A percentile compares a stretch with the other conserved stretches of the same genome.
Evolutionary conservation across 1,284 basidiomycete species (phyloP).

Genomic region (Dichomitus squalens): DNA sequence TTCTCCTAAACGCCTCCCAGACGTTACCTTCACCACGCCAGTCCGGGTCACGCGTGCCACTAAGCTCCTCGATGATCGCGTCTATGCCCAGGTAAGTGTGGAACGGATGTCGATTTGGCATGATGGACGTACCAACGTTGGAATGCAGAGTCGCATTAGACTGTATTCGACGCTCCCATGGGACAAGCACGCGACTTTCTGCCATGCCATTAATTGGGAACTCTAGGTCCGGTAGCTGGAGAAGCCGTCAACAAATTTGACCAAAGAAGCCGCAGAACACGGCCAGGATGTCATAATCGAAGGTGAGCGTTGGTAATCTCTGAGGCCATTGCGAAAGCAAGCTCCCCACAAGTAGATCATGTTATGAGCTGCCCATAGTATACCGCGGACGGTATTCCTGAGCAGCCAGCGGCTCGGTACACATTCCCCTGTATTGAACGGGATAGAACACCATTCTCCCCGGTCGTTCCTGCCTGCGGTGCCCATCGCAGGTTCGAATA

Average conservation of each 20-base stretch:
- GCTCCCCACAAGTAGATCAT: no score
- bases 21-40: slow-evolving; percentile 85
- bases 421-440: no score
- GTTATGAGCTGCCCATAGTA: no score
- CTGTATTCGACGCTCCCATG: slow-evolving; percentile 78
- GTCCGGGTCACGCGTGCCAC: slow-evolving; percentile 75
- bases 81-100: slow-evolving; percentile 38
- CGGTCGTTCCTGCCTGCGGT: no score
- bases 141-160: slow-evolving; percentile 68
- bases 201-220: slow-evolving; percentile 91
- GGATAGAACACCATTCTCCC: no score
- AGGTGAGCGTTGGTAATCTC: not conserved
- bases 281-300: no score
- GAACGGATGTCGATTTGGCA: not conserved
- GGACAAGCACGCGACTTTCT: slow-evolving; percentile 88
- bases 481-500: not conserved
- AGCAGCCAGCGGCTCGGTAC: no score
- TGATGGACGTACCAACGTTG: slow-evolving; percentile 46
- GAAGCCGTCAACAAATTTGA: slow-evolving; percentile 11
- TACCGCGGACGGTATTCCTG: no score
- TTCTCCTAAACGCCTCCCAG: slow-evolving; percentile 92
- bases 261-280: not conserved
- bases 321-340: no score
- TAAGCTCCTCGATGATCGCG: slow-evolving; percentile 63
- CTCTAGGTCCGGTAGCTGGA: slow-evolving; percentile 86